phyloP scores from a whole-genome alignment of 2,329 filamentous ascomycete species.

The Ophiocordyceps camponoti-floridani region DNA sequence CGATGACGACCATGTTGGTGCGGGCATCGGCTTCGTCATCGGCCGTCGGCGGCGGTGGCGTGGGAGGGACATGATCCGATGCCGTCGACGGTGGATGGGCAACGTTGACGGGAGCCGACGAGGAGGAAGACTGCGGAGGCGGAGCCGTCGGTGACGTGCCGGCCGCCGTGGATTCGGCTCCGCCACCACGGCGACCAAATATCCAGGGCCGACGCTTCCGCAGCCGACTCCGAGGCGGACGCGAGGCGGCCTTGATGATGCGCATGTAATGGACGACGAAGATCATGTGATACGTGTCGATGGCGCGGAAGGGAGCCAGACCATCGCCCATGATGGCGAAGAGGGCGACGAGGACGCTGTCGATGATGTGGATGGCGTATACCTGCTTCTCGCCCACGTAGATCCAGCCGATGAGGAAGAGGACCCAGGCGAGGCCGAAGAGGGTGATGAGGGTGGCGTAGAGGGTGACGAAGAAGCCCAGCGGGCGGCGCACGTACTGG shows the following conservation, averaged over 20 bases:
- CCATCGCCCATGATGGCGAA: conserved; percentile 57
- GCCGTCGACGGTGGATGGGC: too few relatives aligned
- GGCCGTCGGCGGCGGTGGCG: background rate
- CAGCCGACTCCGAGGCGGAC: conserved; percentile 1
- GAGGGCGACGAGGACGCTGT: conserved; percentile 51
- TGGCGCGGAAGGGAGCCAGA: conserved; percentile 53
- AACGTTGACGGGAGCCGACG: background rate
- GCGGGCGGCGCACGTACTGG: conserved; percentile 57
- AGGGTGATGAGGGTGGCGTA: conserved; percentile 71
- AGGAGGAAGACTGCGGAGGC: too few relatives aligned
- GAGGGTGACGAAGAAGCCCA: conserved; percentile 69
- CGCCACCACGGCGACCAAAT: background rate
- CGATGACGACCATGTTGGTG: conserved; percentile 4
- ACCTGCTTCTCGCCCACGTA: conserved; percentile 57
- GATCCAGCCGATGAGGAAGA: conserved; percentile 85
- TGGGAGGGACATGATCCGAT: background rate
- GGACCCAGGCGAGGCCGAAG: conserved; percentile 74
- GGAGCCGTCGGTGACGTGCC: background rate
- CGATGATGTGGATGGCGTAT: conserved; percentile 52
- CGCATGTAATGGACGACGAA: conserved; percentile 53
- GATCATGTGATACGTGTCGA: conserved; percentile 80
- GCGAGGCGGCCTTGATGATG: conserved; percentile 18
- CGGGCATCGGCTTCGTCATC: conserved; percentile 4
- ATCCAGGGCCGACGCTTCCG: background rate
- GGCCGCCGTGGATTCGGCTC: background rate